Evolutionary conservation across 148 eudicot genomes (phyloP), one percentile per base, ranked within the genome.

Genomic region (Silene latifolia): DNA sequence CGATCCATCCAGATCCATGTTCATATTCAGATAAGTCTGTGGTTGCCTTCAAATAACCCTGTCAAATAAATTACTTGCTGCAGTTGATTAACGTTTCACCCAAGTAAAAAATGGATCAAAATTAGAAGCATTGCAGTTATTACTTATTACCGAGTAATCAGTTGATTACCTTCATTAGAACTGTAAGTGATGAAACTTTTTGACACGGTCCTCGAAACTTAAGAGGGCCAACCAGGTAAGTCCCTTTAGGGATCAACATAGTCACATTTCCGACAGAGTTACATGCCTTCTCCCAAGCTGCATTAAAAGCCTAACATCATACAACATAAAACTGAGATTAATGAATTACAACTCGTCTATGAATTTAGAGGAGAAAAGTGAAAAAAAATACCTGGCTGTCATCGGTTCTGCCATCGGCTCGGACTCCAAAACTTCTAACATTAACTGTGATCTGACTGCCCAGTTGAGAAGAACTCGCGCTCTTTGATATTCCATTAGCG

Each of bases 21-120:
- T 73, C 74, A 20, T 82, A 81, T 48, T 14, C 48, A 1, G 90
- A 83, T 63, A 86, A 73, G 42, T 85, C 81, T 1, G 87, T 85
- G 20, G 87, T 80, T 47, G 90, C 90, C 81, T 78, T 82, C 80
- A 87, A 64, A 54, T 68, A 63, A 67, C 85, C 90, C 88, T 87
- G 32, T 23, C 35, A 62, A 23, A 62, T 25, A 11, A 62, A 23
- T 62, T 23, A 25, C 27, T 59, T 59, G 25, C 63, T 20, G 44
- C 44, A 39, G 44, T 2, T 35, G 6, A 3, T 27, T 27, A 27
- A 27, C n/a, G n/a, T n/a, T n/a, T n/a, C n/a, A n/a, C n/a, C n/a
- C n/a, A n/a, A n/a, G n/a, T n/a, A n/a, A n/a, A n/a, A n/a, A n/a
- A n/a, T n/a, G n/a, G n/a, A n/a, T n/a, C n/a, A n/a, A n/a, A n/a